A percentile compares a stretch with the other conserved stretches of the same genome.
phyloP scores from a whole-genome alignment of 441 rosid genomes.

The Croton laevigatus region DNA sequence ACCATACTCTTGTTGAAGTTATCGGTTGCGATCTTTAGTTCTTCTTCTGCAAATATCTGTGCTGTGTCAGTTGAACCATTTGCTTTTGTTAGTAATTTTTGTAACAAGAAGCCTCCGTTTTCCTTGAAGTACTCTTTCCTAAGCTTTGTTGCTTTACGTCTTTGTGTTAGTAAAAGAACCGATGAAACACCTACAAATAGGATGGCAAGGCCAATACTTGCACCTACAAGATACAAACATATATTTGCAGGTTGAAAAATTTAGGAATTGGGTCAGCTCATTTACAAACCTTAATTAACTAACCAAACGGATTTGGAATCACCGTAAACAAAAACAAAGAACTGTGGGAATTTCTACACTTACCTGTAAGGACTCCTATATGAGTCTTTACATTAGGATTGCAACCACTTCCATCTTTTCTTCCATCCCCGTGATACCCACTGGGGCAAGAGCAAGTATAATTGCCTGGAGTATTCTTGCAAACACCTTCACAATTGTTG shows the following conservation, averaged over 20 bases:
- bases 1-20: constrained; percentile 28
- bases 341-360: not conserved
- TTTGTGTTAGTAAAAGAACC: constrained; percentile 13
- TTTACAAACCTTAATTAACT: not conserved
- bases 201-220: constrained; percentile 16
- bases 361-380: constrained; percentile 1
- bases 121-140: constrained; percentile 35
- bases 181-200: constrained; percentile 3
- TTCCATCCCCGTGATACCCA: constrained; percentile 32
- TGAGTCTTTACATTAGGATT: not conserved
- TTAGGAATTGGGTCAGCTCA: not conserved
- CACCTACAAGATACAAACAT: constrained; percentile 17
- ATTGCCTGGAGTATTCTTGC: constrained; percentile 18
- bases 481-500: constrained; percentile 6
- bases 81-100: constrained; percentile 17
- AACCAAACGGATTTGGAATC: not conserved
- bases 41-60: constrained; percentile 25
- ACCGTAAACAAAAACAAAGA: not conserved
- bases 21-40: constrained; percentile 30
- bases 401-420: constrained; percentile 21
- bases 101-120: constrained; percentile 43
- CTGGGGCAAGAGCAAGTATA: constrained; percentile 26
- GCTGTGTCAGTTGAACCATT: constrained; percentile 9
- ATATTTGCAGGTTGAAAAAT: not conserved
- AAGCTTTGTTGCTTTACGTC: constrained; percentile 22